Conservation (phyloP, 192 early-diverging fungal genomes). For the Coemansia sp. region DNA sequence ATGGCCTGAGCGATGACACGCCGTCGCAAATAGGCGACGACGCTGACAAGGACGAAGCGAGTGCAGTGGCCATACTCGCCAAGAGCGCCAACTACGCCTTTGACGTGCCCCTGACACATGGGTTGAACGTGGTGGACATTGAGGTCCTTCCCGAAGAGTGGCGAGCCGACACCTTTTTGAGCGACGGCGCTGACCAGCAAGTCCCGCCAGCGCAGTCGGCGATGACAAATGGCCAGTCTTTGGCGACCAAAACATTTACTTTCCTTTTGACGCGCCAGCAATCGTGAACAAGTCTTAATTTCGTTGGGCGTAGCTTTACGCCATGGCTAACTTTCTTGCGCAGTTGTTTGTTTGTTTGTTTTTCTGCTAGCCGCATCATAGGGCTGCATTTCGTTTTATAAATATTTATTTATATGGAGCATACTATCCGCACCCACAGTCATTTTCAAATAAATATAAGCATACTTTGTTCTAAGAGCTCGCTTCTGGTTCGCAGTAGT, state of each 20-base stretch:
- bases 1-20: slow-evolving; percentile 20
- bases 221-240: background rate
- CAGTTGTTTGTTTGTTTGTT: background rate
- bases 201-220: slow-evolving; percentile 27
- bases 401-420: background rate
- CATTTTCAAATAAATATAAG: background rate
- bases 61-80: slow-evolving; percentile 5
- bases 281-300: too few species aligned
- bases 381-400: slow-evolving; percentile 4
- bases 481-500: background rate
- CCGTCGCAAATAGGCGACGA: slow-evolving; percentile 36
- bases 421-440: background rate
- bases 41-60: slow-evolving; percentile 28
- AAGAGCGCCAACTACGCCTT: slow-evolving; percentile 40
- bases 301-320: background rate
- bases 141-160: slow-evolving; percentile 34
- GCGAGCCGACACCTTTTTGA: slow-evolving; percentile 12
- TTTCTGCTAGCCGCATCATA: background rate
- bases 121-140: slow-evolving; percentile 33
- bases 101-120: slow-evolving; percentile 28
- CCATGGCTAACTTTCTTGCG: background rate
- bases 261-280: slow-evolving; percentile 1
- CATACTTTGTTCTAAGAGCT: background rate
- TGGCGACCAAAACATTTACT: background rate
- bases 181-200: slow-evolving; percentile 37